A percentile compares a stretch with the other conserved stretches of the same genome.
Conservation (phyloP, 805 yeast species). For the Metschnikowia santaceciliae region DNA sequence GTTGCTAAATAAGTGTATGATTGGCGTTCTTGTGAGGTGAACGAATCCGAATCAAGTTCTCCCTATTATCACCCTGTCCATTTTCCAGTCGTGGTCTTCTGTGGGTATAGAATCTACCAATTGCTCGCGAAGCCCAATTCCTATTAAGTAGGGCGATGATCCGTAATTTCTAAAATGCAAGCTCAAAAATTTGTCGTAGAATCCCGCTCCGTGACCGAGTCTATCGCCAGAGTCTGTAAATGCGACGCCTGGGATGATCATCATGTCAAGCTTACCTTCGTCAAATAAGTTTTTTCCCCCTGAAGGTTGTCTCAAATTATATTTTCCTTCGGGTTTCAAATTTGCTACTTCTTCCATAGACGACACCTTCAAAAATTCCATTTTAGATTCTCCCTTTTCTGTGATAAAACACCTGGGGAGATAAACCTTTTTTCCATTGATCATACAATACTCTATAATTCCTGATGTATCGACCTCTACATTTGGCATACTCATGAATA, state of each 20-base stretch:
- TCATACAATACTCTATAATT: constrained; percentile 52
- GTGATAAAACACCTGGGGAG: constrained; percentile 50
- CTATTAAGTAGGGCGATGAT: constrained; percentile 47
- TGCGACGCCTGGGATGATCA: constrained; percentile 84
- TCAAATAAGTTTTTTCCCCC: constrained; percentile 27
- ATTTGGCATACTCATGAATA: constrained; percentile 73
- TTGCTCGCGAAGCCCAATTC: constrained; percentile 65
- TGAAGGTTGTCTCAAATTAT: constrained; percentile 63
- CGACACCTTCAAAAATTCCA: constrained; percentile 55
- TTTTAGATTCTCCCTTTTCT: constrained; percentile 31
- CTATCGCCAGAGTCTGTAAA: constrained; percentile 53
- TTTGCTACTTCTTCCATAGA: constrained; percentile 37
- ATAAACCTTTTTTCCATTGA: constrained; percentile 47
- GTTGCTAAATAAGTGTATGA: constrained; percentile 70
- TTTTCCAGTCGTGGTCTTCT: constrained; percentile 59
- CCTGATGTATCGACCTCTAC: constrained; percentile 62
- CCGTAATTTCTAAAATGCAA: constrained; percentile 19
- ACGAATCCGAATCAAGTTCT: neutral
- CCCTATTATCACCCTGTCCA: constrained; percentile 53
- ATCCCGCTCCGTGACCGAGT: constrained; percentile 92
- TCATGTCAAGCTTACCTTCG: constrained; percentile 51
- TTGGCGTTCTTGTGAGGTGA: constrained; percentile 47
- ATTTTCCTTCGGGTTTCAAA: constrained; percentile 66
- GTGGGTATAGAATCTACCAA: constrained; percentile 48
- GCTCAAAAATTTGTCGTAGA: constrained; percentile 63